Evolutionary conservation across 495 filamentous ascomycete species (phyloP), one percentile per base, ranked within the genome.

Genomic region (Lasiosphaeris hirsuta): DNA sequence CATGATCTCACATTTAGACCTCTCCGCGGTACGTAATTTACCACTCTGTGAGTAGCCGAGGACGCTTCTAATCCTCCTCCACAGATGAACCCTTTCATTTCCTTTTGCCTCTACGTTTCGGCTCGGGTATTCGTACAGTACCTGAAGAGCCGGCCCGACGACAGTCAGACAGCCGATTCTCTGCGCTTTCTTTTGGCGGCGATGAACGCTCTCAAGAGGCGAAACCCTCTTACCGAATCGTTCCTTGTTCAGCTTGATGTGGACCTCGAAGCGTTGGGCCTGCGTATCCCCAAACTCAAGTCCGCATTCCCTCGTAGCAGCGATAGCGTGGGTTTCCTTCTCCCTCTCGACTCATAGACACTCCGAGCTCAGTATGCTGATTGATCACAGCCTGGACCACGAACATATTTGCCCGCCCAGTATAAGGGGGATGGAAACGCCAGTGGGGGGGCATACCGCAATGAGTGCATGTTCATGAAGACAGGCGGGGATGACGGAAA

Each of bases 121-220:
- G 92, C 94, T 40, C 84, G 94, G 11, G 95, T 97, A 2, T 97
- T 97, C 62, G 89, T 97, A 9, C 92, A 97, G 65, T 96, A 96
- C 65, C 78, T 97, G 4, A 97, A 94, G 71, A 90, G 86, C 40
- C 81, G 86, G 14, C 92, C 93, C 6, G 84, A 92, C 40, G 95
- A 97, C 64, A 83, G 84, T 49, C 87, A 92, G 56, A 86, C 90
- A 33, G 81, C 82, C 13, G 86, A 90, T 35, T 96, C 92, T 1
- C 75, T 99, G 23, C 84, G 92, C 60, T 97, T 99, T 67, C 80
- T 97, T 23, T 81, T 97, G 5, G 82, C 84, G 33, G 92, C 92
- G 10, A 92, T 99, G 81, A 88, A 90, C 44, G 89, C 90, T 13
- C 69, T 99, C 60, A 95, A 94, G 71, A 82, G 78, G 48, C 89